These are phyloP conservation scores for Pseudisothecium myosuroides DNA, from an alignment of 225 moss, liverwort and hornwort species.

Conservation along the genomic window DNA sequence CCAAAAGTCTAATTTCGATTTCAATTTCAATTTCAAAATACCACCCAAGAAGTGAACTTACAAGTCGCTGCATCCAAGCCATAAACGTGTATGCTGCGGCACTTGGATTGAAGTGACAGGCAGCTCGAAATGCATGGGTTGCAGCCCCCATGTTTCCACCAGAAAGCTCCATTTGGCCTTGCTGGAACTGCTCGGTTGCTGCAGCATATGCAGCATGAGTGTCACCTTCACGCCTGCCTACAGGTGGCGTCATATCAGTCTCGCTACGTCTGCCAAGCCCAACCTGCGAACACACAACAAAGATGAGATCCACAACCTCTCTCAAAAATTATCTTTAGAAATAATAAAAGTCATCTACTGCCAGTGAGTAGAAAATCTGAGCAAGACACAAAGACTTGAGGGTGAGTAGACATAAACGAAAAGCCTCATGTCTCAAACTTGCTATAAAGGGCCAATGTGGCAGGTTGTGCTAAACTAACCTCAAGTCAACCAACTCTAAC, in stretches of 20 bases:
- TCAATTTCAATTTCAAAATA: background rate
- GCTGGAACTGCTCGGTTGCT: constrained; percentile 37
- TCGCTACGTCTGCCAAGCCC: constrained; percentile 15
- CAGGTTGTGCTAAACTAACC: background rate
- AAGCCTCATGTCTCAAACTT: background rate
- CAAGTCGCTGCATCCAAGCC: constrained; percentile 55
- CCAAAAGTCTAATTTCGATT: background rate
- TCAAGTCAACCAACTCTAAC: background rate
- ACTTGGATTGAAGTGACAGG: constrained; percentile 52
- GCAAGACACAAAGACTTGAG: background rate
- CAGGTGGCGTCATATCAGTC: constrained; percentile 13
- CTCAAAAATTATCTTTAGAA: background rate
- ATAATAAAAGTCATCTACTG: background rate
- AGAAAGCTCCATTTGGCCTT: constrained; percentile 42
- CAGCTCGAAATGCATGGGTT: constrained; percentile 36
- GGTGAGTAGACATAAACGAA: background rate
- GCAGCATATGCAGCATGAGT: constrained; percentile 16
- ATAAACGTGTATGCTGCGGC: constrained; percentile 52
- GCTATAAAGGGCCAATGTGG: background rate
- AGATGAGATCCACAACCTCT: background rate
- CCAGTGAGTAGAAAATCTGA: background rate
- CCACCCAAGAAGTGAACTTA: background rate
- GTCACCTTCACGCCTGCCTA: constrained; percentile 18
- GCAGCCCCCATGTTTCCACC: constrained; percentile 52
- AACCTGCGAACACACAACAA: constrained; percentile 6